phyloP scores from a whole-genome alignment of 2,329 filamentous ascomycete species.

The Aspergillus ustus region DNA sequence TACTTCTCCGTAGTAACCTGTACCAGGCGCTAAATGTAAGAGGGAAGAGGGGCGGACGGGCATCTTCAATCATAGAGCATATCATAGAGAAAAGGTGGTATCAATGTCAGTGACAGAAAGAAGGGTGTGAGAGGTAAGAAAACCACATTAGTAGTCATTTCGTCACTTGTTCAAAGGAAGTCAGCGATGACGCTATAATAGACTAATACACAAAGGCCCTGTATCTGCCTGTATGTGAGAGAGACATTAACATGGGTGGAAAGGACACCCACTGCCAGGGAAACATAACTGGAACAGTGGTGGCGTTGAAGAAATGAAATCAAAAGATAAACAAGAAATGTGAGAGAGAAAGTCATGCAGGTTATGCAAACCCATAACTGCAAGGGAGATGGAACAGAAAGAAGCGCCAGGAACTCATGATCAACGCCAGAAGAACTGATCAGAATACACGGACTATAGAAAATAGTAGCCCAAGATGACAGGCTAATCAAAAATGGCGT shows the following conservation, averaged over 20 bases:
- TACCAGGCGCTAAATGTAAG: slow-evolving; percentile 4
- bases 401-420: slow-evolving; percentile 22
- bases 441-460: slow-evolving; percentile 14
- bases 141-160: slow-evolving; percentile 25
- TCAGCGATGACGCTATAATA: slow-evolving; percentile 29
- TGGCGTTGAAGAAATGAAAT: slow-evolving; percentile 21
- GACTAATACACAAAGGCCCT: slow-evolving; percentile 36
- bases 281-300: slow-evolving; percentile 33
- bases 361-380: slow-evolving; percentile 37
- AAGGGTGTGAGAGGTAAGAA: slow-evolving; percentile 1
- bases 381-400: slow-evolving; percentile 19
- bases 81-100: background rate
- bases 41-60: background rate
- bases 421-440: slow-evolving; percentile 14
- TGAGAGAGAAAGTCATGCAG: slow-evolving; percentile 29
- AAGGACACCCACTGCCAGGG: slow-evolving; percentile 27
- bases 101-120: slow-evolving; percentile 1
- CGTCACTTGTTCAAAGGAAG: slow-evolving; percentile 28
- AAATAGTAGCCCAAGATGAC: slow-evolving; percentile 10
- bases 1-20: slow-evolving; percentile 9
- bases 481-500: slow-evolving; percentile 18
- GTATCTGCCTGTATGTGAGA: slow-evolving; percentile 27
- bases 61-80: background rate
- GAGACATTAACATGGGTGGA: slow-evolving; percentile 29
- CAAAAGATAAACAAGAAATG: slow-evolving; percentile 19